Conservation (phyloP, 352 stramenopile species). For the Phytophthora europaea region DNA sequence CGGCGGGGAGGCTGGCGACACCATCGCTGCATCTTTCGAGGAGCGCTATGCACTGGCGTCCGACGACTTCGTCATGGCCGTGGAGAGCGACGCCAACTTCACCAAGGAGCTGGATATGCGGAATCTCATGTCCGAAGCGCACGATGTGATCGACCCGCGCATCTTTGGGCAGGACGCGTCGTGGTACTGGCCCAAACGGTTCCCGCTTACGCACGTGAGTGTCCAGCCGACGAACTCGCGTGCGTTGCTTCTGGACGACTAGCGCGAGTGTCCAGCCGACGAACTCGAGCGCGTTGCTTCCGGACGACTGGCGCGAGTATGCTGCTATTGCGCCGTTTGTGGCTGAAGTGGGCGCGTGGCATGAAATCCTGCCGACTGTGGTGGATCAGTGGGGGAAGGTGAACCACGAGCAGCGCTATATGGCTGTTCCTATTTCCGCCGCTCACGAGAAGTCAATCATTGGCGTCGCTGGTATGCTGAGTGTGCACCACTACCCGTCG, state of each 20-base stretch:
- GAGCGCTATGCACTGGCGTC: constrained; percentile 48
- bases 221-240: no score
- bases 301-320: constrained; percentile 79
- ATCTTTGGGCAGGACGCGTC: constrained; percentile 82
- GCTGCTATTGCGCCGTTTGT: constrained; percentile 81
- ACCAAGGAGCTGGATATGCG: constrained; percentile 83
- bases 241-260: no score
- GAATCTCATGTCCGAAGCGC: constrained; percentile 72
- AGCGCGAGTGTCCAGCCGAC: constrained; percentile 43
- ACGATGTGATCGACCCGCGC: constrained; percentile 69
- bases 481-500: constrained; percentile 82
- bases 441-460: constrained; percentile 64
- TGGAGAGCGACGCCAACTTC: constrained; percentile 87
- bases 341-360: constrained; percentile 61
- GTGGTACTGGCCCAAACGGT: constrained; percentile 76
- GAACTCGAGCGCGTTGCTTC: constrained; percentile 48
- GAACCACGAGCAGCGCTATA: constrained; percentile 55
- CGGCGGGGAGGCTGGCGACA: constrained; percentile 29
- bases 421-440: constrained; percentile 77
- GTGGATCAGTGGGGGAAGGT: constrained; percentile 68
- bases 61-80: constrained; percentile 81
- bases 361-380: constrained; percentile 57
- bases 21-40: constrained; percentile 26
- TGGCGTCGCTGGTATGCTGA: constrained; percentile 78
- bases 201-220: constrained; percentile 50